Base-by-base conservation (phyloP, 2,329 filamentous ascomycete genomes). In the Cercospora nicotianae region DNA sequence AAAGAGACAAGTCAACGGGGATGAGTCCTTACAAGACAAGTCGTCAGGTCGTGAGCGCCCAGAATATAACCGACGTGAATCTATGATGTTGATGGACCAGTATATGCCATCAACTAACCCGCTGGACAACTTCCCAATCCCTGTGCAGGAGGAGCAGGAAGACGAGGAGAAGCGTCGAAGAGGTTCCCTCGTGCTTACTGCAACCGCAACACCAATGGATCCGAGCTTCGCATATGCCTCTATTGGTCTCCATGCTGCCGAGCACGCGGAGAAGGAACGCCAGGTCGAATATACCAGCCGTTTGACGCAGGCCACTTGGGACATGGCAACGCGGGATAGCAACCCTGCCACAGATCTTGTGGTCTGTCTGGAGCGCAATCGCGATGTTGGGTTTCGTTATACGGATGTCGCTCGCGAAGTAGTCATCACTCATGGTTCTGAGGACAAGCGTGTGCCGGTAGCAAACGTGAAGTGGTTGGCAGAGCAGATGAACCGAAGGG, bases 401-500 rank as follows among this genome's bases (percentile, higher is more conserved):
- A 94, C 97, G 18, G 95, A 99, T 77, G 97, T 99, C 72, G 96
- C 91, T 5, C 88, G 93, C 8, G 88, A 92, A 0, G 91, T 98
- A 0, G 90, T 97, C 26, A 97, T 99, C 72, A 94, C 97, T 76
- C 95, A 99, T 78, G 95, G 95, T 42, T 92, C 89, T 76, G 89
- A 91, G 74, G 95, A 99, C 76, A 93, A 91, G 6, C 87, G 95
- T 26, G 95, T 99, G 1, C 95, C 95, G 0, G 91, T 97, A 13
- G 95, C 97, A 66, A 99, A 99, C 75, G 93, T 97, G 23, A 87
- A 90, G 72, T 99, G 95, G 95, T 85, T 99, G 7, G 94, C 93
- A 67, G 94, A 94, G 80, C 91, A 91, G 51, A 98, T 99, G 94
- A 89, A 78, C 59, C 69, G 73, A 20, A 68, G 72, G 8, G 73